Conservation (phyloP, 1,284 basidiomycete species). For the Volvariella volvacea region DNA sequence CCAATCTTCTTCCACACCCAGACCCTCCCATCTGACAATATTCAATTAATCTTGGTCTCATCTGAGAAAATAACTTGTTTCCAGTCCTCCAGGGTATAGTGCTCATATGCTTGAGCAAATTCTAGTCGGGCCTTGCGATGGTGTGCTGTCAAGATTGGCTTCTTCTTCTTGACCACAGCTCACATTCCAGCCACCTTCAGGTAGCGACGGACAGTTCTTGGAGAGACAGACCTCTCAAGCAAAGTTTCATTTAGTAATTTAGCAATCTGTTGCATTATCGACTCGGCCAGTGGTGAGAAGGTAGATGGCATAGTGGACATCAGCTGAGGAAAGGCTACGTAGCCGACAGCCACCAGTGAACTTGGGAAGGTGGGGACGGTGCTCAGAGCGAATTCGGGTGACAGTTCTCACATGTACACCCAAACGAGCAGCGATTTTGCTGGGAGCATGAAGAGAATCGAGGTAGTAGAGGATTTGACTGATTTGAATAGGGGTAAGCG, state of each 20-base stretch:
- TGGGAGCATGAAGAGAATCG: constrained; percentile 2
- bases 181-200: constrained; percentile 1
- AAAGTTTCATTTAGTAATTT: constrained; percentile 3
- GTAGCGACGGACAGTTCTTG: constrained; percentile 1
- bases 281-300: neutral
- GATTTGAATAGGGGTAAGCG: neutral
- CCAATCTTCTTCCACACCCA: constrained; percentile 18
- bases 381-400: constrained; percentile 1
- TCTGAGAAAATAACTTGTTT: constrained; percentile 22
- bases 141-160: constrained; percentile 6
- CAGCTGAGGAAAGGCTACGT: neutral
- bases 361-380: constrained; percentile 3
- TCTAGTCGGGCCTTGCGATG: constrained; percentile 13
- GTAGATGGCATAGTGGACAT: constrained; percentile 2
- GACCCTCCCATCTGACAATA: constrained; percentile 26
- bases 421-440: neutral
- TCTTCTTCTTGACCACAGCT: constrained; percentile 6
- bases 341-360: constrained; percentile 2
- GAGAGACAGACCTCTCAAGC: neutral
- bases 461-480: constrained; percentile 1
- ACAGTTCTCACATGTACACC: constrained; percentile 2
- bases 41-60: constrained; percentile 23
- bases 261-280: constrained; percentile 5
- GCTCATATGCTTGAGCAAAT: constrained; percentile 15
- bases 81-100: constrained; percentile 23